These are phyloP conservation scores for Trichoderma gamsii DNA, from an alignment of 495 filamentous ascomycete genomes.

Conservation along the genomic window DNA sequence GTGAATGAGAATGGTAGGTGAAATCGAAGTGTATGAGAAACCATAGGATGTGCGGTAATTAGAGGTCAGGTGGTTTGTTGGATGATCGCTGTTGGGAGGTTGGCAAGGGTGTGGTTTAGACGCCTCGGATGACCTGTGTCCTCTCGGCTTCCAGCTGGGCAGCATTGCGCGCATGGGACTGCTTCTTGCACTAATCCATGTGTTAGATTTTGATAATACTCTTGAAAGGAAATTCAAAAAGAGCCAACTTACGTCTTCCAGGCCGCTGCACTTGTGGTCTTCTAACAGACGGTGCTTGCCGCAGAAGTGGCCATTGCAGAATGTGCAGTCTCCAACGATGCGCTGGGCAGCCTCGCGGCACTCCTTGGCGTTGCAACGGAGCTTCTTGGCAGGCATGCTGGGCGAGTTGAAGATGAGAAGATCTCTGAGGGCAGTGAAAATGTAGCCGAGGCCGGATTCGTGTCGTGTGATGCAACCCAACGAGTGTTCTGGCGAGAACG, in stretches of 20 bases:
- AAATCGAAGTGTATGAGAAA: background rate
- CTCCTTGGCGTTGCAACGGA: constrained; percentile 78
- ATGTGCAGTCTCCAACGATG: constrained; percentile 93
- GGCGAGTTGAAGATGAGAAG: constrained; percentile 23
- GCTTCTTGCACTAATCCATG: constrained; percentile 74
- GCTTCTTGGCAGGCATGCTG: constrained; percentile 65
- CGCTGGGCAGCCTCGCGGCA: constrained; percentile 80
- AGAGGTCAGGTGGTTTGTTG: constrained; percentile 2
- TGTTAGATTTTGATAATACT: constrained; percentile 4
- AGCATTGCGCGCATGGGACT: constrained; percentile 84
- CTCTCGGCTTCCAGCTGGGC: constrained; percentile 86
- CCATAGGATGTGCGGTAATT: constrained; percentile 2
- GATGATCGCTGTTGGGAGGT: background rate
- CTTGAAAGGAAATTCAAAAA: constrained; percentile 18
- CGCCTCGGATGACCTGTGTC: constrained; percentile 54
- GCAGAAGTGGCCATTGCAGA: constrained; percentile 91
- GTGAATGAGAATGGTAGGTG: background rate
- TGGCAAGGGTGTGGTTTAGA: constrained; percentile 25
- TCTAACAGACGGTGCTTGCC: constrained; percentile 89
- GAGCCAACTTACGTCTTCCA: constrained; percentile 67
- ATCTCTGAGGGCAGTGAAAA: constrained; percentile 17
- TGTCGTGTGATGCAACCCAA: constrained; percentile 15
- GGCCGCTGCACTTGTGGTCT: constrained; percentile 84
- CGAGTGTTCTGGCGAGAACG: constrained; percentile 1
- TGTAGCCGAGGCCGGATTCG: constrained; percentile 11